Base-by-base conservation (phyloP, 2,329 filamentous ascomycete genomes). In the Fusarium sororula region DNA sequence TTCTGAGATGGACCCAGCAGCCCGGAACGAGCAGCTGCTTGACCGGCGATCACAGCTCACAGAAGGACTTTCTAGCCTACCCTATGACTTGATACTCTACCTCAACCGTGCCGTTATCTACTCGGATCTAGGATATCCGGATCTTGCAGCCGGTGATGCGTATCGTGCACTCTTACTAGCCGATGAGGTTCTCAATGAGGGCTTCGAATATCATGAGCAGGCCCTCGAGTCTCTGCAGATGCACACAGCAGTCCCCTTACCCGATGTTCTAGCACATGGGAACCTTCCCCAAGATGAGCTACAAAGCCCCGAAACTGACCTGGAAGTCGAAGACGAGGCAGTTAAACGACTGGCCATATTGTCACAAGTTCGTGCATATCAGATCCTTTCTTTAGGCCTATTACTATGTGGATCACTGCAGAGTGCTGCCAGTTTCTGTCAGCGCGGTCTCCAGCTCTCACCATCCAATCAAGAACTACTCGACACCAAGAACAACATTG, bases 121-220 rank as follows among this genome's bases (percentile, higher is more conserved):
- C 81, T 88, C 91, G 22, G 85, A 90, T 51, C 87, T 98, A 53
- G 94, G 91, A 42, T 98, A 98, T 81, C 94, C 94, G 0, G 96
- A 99, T 81, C 89, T 99, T 44, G 95, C 95, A 10, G 92, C 92
- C 17, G 94, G 94, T 39, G 95, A 98, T 85, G 94, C 94, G 10
- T 98, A 98, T 81, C 92, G 93, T 63, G 95, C 95, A 3, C 87
- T 98, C n/a, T 89, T 98, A 8, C 85, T 99, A 53, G 89, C 93
- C 22, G 96, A 98, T 79, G 94, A 96, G 74, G 88, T 94, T 41
- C 83, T 87, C 72, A 92, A 96, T 63, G 93, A 96, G 70, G 89
- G 90, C 44, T 95, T 93, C 75, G 94, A 98, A 81, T 97, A 95
- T 78, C 92, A 96, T 79, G 90, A 94, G 22, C 84, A 89, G 75